Evolutionary conservation across 2,329 filamentous ascomycete genomes (phyloP), one percentile per base, ranked within the genome.

Genomic region (Venturia pyrina): DNA sequence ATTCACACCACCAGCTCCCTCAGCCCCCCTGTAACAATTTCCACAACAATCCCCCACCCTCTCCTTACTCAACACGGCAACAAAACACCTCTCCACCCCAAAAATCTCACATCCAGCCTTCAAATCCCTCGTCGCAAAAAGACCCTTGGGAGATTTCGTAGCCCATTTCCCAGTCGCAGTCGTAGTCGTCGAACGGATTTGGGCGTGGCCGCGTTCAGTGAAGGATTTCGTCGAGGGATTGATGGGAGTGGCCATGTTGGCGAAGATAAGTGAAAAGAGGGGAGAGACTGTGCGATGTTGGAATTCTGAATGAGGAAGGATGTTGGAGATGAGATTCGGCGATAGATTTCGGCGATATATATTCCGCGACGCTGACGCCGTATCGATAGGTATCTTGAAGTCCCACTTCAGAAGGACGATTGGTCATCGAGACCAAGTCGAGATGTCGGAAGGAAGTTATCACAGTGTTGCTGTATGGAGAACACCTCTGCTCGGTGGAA

Each of bases 11-110:
- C 37, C 11, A 40, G 5, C 37, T 8, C 37, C 37, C 2, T 11
- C 37, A 40, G 37, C 2, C 6, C 11, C 13, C 6, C 76, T 74
- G 70, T 83, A 84, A 72, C 86, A 88, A 67, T 82, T 82, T 44
- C 82, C 80, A 71, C 86, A 88, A 17, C 81, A 83, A 68, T 83
- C 81, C 5, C 73, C 72, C 5, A 87, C 71, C n/a, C 81, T 76
- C 3, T 76, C 72, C 1, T 79, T 78, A 67, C 87, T 83, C 1
- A 87, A 73, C 19, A 83, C 82, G 0, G 80, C 79, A 53, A 85
- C 74, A 61, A 86, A 78, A 0, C 84, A 84, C 21, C 79, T 77
- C n/a, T 76, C 73, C 43, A 85, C 73, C 11, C 75, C 71, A 44
- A 84, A 70, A 41, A 88, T 75, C 50, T 80, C 72, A 43, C 82